phyloP scores from a whole-genome alignment of 2,329 filamentous ascomycete species.

The Ascochyta fabae region DNA sequence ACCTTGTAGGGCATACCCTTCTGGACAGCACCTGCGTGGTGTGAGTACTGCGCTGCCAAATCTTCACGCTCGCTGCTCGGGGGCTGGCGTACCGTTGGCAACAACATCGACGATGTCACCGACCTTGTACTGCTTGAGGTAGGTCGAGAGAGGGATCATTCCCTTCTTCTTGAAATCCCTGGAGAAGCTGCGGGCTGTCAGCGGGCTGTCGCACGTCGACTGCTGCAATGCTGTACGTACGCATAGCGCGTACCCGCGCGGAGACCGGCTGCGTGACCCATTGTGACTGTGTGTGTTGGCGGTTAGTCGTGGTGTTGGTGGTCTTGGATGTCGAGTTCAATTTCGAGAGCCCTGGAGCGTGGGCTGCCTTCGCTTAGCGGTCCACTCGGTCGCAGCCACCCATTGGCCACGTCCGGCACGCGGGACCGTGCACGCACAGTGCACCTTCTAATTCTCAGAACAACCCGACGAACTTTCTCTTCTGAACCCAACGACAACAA shows the following conservation, averaged over 20 bases:
- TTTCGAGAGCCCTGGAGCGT: constrained; percentile 10
- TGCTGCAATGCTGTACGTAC: constrained; percentile 30
- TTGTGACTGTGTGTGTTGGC: constrained; percentile 18
- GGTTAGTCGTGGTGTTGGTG: constrained; percentile 14
- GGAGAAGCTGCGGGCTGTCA: constrained; percentile 66
- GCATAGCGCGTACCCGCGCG: constrained; percentile 53
- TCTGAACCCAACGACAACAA: constrained; percentile 43
- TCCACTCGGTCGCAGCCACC: constrained; percentile 10
- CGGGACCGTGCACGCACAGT: constrained; percentile 15
- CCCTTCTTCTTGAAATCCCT: constrained; percentile 95
- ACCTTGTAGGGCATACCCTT: constrained; percentile 94
- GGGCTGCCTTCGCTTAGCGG: constrained; percentile 19
- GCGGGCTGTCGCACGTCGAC: constrained; percentile 18
- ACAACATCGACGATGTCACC: constrained; percentile 99
- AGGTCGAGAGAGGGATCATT: constrained; percentile 90
- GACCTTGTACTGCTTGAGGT: constrained; percentile 94
- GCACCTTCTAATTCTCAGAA: constrained; percentile 16
- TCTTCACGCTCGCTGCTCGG: constrained; percentile 17
- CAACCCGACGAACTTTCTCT: constrained; percentile 27
- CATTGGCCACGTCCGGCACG: constrained; percentile 5
- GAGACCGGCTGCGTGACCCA: constrained; percentile 60
- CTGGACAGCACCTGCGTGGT: constrained; percentile 44
- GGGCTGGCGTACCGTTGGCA: constrained; percentile 86
- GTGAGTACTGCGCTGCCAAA: constrained; percentile 17
- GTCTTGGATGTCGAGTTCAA: constrained; percentile 2